Evolutionary conservation across 495 filamentous ascomycete species (phyloP), one percentile per base, ranked within the genome.

Genomic region (Mytilinidion resinicola): DNA sequence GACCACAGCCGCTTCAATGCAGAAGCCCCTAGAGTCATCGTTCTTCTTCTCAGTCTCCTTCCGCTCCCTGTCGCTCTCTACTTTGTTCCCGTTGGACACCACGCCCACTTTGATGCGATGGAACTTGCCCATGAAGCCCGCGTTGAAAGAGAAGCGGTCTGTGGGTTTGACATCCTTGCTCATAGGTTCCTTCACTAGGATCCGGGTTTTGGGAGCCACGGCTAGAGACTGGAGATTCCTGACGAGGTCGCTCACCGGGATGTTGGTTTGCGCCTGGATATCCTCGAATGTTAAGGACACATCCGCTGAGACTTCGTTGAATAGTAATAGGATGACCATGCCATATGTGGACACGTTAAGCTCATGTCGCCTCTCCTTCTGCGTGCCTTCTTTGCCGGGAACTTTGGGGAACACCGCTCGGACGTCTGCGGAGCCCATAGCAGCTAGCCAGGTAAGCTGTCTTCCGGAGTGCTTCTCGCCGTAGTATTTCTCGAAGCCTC

Each of bases 401-500:
- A 84, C 67, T 63, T 85, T 84, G 17, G 84, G 82, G 67, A 96
- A 96, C 2, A 79, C 75, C 55, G 86, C 90, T 55, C 85, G 84
- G 53, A 99, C 75, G 68, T 97, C 93, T 1, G 91, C 95, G 17
- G 82, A 89, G 55, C 93, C 93, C 83, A 89, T 85, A 60, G 80
- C 81, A 4, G 81, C 74, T 54, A 85, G 82, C 93, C 93, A 99
- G 0, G 90, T 92, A 17, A 99, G 80, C 50, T 85, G 82, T 12
- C 93, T 80, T 7, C 95, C 95, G 54, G 81, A 93, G 60, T 95
- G 87, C 66, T 93, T 89, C 62, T 85, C 82, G 9, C 88, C 80
- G 69, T 99, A 99, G 76, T 86, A 97, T 36, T 87, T 83, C 69
- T 90, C 89, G 69, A 97, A 96, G 53, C 89, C 89, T 15, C 88